Evolutionary conservation across 345 rosid species (phyloP).

Genomic region (Corchorus capsularis): DNA sequence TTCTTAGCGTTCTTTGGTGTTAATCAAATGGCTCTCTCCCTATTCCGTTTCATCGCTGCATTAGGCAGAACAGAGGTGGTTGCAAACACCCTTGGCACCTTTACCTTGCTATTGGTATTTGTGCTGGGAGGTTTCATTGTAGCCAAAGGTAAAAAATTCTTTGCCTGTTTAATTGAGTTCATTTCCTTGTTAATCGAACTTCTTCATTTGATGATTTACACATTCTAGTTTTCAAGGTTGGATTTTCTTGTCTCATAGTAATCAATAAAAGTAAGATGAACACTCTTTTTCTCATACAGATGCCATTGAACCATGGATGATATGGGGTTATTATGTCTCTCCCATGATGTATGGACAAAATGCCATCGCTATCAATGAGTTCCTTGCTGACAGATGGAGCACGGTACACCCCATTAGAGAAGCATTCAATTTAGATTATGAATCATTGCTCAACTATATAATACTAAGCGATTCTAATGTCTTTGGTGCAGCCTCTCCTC

Average conservation of each 20-base stretch:
- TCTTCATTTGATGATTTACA: background rate
- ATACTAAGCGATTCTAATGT: background rate
- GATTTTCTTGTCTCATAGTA: background rate
- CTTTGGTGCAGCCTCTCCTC: constrained; percentile 32
- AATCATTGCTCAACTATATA: background rate
- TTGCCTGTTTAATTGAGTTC: background rate
- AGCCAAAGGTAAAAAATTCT: constrained; percentile 42
- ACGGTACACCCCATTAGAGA: constrained; percentile 32
- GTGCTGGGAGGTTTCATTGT: constrained; percentile 59
- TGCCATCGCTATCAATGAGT: constrained; percentile 57
- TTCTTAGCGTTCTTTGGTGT: constrained; percentile 48
- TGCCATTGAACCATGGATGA: constrained; percentile 55
- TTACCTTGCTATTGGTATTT: constrained; percentile 55
- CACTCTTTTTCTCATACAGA: constrained; percentile 30
- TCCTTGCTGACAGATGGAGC: constrained; percentile 59
- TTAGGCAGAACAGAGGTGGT: constrained; percentile 53
- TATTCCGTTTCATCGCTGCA: constrained; percentile 54
- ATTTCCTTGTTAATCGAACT: background rate
- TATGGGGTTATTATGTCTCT: constrained; percentile 60
- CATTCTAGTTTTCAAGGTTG: background rate
- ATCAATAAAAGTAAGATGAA: background rate
- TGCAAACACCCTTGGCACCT: constrained; percentile 54
- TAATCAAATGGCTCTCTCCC: constrained; percentile 63
- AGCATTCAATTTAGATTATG: background rate
- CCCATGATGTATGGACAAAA: constrained; percentile 67